phyloP scores from a whole-genome alignment of 2,329 filamentous ascomycete genomes.

The Spiromastix sp. region DNA sequence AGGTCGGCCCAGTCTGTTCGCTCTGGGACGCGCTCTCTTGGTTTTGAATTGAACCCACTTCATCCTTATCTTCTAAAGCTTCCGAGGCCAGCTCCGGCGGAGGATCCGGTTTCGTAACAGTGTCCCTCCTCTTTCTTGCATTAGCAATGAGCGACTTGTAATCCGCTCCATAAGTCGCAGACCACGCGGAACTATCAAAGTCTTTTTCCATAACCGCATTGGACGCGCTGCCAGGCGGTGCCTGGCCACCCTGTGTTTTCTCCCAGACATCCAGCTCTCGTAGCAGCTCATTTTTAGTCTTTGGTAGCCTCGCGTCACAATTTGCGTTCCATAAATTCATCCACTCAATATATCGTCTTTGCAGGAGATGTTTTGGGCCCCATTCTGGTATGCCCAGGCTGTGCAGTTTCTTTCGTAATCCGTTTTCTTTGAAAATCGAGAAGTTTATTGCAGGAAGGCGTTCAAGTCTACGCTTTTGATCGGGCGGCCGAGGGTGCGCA shows the following conservation, averaged over 20 bases:
- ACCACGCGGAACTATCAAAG: conserved; percentile 73
- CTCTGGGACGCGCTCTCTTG: too few relatives aligned
- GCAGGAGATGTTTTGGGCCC: conserved; percentile 60
- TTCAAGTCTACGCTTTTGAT: conserved; percentile 38
- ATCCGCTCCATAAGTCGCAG: conserved; percentile 57
- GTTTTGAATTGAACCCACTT: too few relatives aligned
- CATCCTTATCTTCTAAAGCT: background rate
- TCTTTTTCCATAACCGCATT: conserved; percentile 65
- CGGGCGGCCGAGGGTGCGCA: too few relatives aligned
- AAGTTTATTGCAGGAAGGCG: conserved; percentile 76
- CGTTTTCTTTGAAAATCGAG: conserved; percentile 68
- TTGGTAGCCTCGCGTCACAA: conserved; percentile 70
- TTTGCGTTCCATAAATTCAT: conserved; percentile 95
- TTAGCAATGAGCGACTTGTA: conserved; percentile 72
- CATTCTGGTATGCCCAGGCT: conserved; percentile 67
- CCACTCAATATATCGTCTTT: conserved; percentile 83
- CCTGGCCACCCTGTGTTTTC: conserved; percentile 58
- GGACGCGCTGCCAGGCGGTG: background rate
- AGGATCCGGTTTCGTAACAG: conserved; percentile 15
- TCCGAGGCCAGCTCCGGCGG: too few relatives aligned
- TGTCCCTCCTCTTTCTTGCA: conserved; percentile 46
- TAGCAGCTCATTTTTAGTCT: conserved; percentile 59
- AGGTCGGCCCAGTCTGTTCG: too few relatives aligned
- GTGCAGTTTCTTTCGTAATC: conserved; percentile 67
- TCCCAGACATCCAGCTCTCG: conserved; percentile 82